Conservation (phyloP, 768 basidiomycete genomes). For the Boletus subcaerulescens region DNA sequence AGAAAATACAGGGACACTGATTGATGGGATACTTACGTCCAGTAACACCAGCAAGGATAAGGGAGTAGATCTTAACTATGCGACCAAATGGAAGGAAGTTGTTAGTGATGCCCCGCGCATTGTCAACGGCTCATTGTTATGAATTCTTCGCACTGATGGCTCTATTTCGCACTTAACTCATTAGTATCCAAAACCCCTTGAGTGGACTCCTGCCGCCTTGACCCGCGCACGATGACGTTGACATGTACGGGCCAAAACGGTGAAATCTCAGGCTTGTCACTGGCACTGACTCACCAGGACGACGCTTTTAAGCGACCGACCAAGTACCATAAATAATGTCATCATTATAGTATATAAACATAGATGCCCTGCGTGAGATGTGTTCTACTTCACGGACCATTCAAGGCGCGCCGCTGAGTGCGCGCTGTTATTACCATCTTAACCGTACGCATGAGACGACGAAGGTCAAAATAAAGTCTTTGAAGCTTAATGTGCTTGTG, state of each 20-base stretch:
- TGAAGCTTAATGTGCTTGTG: too few relatives aligned
- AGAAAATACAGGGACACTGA: slow-evolving; percentile 1
- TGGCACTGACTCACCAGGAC: background rate
- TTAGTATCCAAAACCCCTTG: background rate
- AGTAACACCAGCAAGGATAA: background rate
- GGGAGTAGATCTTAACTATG: background rate
- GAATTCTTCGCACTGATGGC: background rate
- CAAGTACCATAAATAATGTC: too few relatives aligned
- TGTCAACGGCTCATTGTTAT: background rate
- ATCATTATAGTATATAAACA: too few relatives aligned
- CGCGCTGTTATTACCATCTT: too few relatives aligned
- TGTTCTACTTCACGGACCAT: too few relatives aligned
- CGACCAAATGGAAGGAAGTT: background rate
- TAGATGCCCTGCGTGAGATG: too few relatives aligned
- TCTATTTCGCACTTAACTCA: background rate
- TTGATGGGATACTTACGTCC: slow-evolving; percentile 4
- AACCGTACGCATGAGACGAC: too few relatives aligned
- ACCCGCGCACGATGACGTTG: background rate
- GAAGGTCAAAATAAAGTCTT: too few relatives aligned
- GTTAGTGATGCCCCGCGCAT: too few relatives aligned
- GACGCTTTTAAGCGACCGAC: background rate
- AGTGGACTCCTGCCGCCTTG: background rate
- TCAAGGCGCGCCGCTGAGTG: too few relatives aligned
- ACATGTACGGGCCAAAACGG: background rate
- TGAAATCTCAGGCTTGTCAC: slow-evolving; percentile 18